Evolutionary conservation across 768 basidiomycete genomes (phyloP).

Genomic region (Kwoniella dejecticola): DNA sequence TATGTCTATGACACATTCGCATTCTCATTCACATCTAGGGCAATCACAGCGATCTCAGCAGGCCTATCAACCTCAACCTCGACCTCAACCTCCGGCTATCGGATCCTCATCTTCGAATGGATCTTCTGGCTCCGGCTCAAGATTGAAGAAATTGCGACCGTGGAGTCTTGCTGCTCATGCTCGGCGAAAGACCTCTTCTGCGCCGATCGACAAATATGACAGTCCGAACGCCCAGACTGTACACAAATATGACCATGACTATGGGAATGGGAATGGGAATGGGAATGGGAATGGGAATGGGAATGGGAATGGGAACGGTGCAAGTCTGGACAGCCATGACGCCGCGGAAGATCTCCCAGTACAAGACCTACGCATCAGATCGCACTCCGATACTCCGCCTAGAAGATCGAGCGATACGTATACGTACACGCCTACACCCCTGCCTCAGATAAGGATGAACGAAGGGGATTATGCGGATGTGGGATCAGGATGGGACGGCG

Average conservation of each 20-base stretch:
- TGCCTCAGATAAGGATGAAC: neutral
- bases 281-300: neutral
- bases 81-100: neutral
- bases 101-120: conserved; percentile 7
- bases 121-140: neutral
- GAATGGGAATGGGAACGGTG: neutral
- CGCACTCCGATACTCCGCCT: neutral
- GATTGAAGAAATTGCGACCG: conserved; percentile 19
- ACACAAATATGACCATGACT: neutral
- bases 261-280: neutral
- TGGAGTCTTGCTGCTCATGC: conserved; percentile 24
- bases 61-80: neutral
- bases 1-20: too few relatives aligned
- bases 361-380: neutral
- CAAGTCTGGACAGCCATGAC: neutral
- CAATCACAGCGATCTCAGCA: too few relatives aligned
- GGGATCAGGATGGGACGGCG: conserved; percentile 38
- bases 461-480: neutral
- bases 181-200: conserved; percentile 5
- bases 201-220: neutral
- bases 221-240: neutral
- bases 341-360: neutral
- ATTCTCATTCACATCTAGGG: too few relatives aligned
- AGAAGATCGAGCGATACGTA: neutral
- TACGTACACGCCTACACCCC: too few relatives aligned